phyloP scores from a whole-genome alignment of 192 early-diverging fungal genomes.

The Coemansia sp. region DNA sequence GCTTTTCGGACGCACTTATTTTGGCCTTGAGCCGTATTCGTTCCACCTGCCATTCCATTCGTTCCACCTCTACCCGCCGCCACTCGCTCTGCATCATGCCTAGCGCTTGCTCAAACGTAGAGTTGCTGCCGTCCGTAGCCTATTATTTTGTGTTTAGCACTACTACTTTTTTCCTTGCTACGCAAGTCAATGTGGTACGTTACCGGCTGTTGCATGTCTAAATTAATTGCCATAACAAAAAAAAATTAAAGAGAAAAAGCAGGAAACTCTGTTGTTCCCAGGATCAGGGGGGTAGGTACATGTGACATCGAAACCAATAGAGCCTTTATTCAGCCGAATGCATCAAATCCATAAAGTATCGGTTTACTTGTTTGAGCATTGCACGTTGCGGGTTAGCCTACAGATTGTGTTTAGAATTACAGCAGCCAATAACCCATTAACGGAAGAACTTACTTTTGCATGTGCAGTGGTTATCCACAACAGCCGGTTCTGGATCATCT shows the following conservation, averaged over 20 bases:
- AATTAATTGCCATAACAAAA: background rate
- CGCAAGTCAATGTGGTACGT: no score
- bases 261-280: background rate
- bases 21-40: constrained; percentile 41
- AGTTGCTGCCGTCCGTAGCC: background rate
- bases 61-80: constrained; percentile 45
- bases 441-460: constrained; percentile 44
- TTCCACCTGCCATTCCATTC: constrained; percentile 46
- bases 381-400: constrained; percentile 71
- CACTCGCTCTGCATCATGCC: constrained; percentile 34
- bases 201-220: constrained; percentile 3
- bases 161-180: no score
- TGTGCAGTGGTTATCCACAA: constrained; percentile 65
- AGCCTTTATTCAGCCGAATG: no score
- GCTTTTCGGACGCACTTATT: constrained; percentile 38
- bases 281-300: constrained; percentile 3
- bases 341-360: constrained; percentile 55
- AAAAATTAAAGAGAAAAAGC: background rate
- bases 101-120: constrained; percentile 38
- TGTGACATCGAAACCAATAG: no score
- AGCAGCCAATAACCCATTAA: background rate
- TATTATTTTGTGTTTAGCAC: constrained; percentile 4
- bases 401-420: constrained; percentile 57
- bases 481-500: constrained; percentile 62
- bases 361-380: constrained; percentile 75